Base-by-base conservation (phyloP, 1,139 yeast genomes). In the Meyerozyma elateridarum region DNA sequence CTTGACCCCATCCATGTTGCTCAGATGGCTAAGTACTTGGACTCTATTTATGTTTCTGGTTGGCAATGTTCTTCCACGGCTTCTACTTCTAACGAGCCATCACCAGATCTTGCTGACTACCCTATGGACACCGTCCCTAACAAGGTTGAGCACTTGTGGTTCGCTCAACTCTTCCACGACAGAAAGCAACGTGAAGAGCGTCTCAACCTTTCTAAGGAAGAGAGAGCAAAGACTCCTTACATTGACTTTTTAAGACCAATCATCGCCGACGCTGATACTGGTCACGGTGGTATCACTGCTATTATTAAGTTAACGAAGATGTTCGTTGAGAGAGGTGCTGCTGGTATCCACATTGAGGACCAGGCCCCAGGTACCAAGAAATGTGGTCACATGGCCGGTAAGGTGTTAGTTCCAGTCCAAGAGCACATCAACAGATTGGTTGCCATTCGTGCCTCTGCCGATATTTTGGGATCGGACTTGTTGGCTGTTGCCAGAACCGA, bases 31-130 rank as follows among this genome's bases (percentile, higher is more conserved):
- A 85, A 85, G 62, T 85, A 87, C 66, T 72, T 89, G 54, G 98
- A 89, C 62, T 76, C 95, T 16, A 76, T 91, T 49, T 89, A 91
- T 61, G 94, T 89, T 45, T 84, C 95, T 31, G 98, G 98, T 37
- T 89, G 98, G 98, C 97, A 91, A 68, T 88, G 95, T 61, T 88
- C 96, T 33, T 87, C 96, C 21, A 89, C 96, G 33, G 96, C 97
- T 36, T 89, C 96, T 17, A 85, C 96, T 31, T 85, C 96, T 26
- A 89, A 91, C 59, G 97, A 89, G 65, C 97, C 97, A 30, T 85
- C 95, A 26, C 97, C 97, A 39, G 98, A 91, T 72, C 76, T 91
- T 56, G 98, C 97, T 39, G 98, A 91, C 63, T 91, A 91, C 64
- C 97, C 97, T 36, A 84, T 83, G 84, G 96, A 91, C 64, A 91